Conservation (phyloP, 169 alveolate species). For the Plasmodium inui region DNA sequence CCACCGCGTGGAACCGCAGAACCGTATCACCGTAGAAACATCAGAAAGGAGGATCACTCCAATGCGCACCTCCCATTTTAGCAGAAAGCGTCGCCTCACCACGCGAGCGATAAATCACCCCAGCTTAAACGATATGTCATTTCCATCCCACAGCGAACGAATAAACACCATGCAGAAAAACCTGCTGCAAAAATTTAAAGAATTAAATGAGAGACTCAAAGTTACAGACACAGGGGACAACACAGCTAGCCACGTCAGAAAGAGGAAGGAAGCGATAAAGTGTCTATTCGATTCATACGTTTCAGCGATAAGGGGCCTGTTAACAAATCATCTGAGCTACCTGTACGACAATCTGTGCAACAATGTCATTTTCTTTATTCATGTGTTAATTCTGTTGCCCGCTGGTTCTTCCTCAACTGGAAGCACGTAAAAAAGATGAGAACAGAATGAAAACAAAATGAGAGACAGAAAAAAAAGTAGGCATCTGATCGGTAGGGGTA, state of each 20-base stretch:
- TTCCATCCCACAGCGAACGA: slow-evolving; percentile 16
- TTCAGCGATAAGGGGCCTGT: slow-evolving; percentile 4
- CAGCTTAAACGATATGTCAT: background rate
- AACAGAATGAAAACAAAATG: background rate
- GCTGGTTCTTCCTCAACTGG: background rate
- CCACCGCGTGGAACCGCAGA: too few species aligned
- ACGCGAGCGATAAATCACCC: background rate
- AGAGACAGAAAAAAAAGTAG: background rate
- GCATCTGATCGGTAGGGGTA: background rate
- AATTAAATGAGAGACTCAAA: slow-evolving; percentile 20
- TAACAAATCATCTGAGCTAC: slow-evolving; percentile 23
- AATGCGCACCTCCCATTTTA: background rate
- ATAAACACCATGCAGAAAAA: slow-evolving; percentile 23
- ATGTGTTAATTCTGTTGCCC: slow-evolving; percentile 33
- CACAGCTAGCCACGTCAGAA: background rate
- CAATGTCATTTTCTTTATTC: slow-evolving; percentile 26
- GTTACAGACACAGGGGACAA: background rate
- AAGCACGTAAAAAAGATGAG: background rate
- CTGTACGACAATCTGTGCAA: slow-evolving; percentile 30
- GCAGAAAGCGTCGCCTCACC: background rate
- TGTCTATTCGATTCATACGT: slow-evolving; percentile 20
- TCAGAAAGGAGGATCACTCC: background rate
- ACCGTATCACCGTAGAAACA: background rate
- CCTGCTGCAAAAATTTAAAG: slow-evolving; percentile 9
- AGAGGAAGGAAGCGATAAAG: slow-evolving; percentile 28